These are phyloP conservation scores for Penicillium coffeae DNA, from an alignment of 495 filamentous ascomycete genomes.

Conservation along the genomic window DNA sequence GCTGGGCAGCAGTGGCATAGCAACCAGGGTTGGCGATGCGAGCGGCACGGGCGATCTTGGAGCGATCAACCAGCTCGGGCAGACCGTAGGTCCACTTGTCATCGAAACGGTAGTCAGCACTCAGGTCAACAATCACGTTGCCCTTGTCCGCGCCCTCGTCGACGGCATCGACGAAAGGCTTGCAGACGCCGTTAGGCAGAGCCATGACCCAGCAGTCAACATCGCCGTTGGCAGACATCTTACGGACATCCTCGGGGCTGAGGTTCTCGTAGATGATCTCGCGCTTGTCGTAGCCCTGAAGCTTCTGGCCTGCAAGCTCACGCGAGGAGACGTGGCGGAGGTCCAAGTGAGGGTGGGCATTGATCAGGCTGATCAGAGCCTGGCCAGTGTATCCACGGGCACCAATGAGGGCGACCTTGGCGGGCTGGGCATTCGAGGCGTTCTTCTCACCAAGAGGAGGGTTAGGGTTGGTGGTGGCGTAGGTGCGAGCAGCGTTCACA, in stretches of 20 bases:
- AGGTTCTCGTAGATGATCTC: slow-evolving; percentile 93
- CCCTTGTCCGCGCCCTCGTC: slow-evolving; percentile 66
- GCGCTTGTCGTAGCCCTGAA: slow-evolving; percentile 90
- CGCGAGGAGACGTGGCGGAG: slow-evolving; percentile 91
- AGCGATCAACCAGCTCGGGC: slow-evolving; percentile 77
- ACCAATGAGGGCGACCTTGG: slow-evolving; percentile 87
- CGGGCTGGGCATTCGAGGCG: slow-evolving; percentile 73
- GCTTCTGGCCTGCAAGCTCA: slow-evolving; percentile 84
- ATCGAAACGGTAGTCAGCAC: slow-evolving; percentile 94
- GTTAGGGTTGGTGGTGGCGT: slow-evolving; percentile 88
- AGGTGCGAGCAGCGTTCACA: slow-evolving; percentile 35
- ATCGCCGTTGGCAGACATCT: slow-evolving; percentile 86
- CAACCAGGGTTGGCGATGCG: slow-evolving; percentile 94
- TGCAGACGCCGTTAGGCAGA: slow-evolving; percentile 93
- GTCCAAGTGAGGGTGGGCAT: slow-evolving; percentile 90
- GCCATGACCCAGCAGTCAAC: slow-evolving; percentile 99
- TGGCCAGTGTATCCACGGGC: slow-evolving; percentile 96
- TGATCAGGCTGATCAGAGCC: slow-evolving; percentile 84
- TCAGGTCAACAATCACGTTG: slow-evolving; percentile 87
- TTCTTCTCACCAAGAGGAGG: slow-evolving; percentile 95
- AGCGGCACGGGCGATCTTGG: slow-evolving; percentile 74
- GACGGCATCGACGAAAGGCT: slow-evolving; percentile 91
- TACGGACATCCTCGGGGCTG: slow-evolving; percentile 80
- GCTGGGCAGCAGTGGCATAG: slow-evolving; percentile 94
- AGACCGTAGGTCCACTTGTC: slow-evolving; percentile 91